Base-by-base conservation (phyloP, 441 rosid genomes). In the Omphalea diandra region DNA sequence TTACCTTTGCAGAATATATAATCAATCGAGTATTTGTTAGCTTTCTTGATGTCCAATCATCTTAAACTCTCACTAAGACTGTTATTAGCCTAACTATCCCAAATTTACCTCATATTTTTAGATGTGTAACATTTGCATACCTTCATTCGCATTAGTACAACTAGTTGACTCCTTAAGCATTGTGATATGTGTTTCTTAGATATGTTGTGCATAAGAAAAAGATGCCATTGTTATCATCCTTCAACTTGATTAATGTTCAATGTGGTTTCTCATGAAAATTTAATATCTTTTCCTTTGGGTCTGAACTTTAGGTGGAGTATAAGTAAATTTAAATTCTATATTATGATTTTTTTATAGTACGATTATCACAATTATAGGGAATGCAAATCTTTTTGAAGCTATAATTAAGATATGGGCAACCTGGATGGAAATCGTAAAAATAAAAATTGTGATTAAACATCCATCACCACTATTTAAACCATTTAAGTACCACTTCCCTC, bases 51-150 rank as follows among this genome's bases (percentile, higher is more conserved):
- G 58, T 69, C 9, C 8, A 29, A 6, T 55, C 31, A 52, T 22
- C 22, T 1, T 10, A 57, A 17, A 18, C 53, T 3, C 43, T 66
- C 3, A 3, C 0, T 26, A 11, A 47, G 4, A 22, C 12, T 20
- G 15, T 52, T 3, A 4, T 7, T 52, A 1, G 29, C 10, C 56
- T 2, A 1, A 20, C 31, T 22, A 2, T 52, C 3, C 31, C 5
- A 22, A 52, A 52, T 52, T 52, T 22, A 1, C 32, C 58, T 53
- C 17, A 11, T 53, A 7, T 11, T 0, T 53, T 53, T 53, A 20
- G 75, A 0, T 75, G 57, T 64, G 56, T 59, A 0, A 24, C 26
- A 0, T 67, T 60, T 60, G 52, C 50, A 8, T 61, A 73, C 18
- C 62, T 73, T n/a, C 20, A 67, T 52, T 1, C 20, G 2, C 22